Evolutionary conservation across 352 stramenopile species (phyloP).

Genomic region (Globisporangium parvum): DNA sequence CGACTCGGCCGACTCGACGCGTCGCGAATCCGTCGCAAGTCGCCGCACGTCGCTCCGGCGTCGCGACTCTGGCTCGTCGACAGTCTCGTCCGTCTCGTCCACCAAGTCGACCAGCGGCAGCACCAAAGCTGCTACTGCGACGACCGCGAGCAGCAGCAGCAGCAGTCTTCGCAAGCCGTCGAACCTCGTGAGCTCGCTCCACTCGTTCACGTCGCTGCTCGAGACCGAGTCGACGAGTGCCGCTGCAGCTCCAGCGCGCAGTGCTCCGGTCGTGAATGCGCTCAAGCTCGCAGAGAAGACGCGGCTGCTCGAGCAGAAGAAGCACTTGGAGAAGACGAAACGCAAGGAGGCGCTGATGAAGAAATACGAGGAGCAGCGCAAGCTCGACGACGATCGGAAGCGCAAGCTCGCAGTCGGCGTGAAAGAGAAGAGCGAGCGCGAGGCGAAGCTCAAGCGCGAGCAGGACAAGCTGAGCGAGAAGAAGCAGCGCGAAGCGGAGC

Average conservation of each 20-base stretch:
- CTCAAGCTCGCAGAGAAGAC: slow-evolving; percentile 70
- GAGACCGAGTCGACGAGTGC: slow-evolving; percentile 32
- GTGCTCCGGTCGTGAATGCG: slow-evolving; percentile 49
- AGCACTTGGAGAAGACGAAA: slow-evolving; percentile 49
- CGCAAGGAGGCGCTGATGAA: slow-evolving; percentile 59
- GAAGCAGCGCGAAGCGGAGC: slow-evolving; percentile 59
- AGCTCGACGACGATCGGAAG: slow-evolving; percentile 61
- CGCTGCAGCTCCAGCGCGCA: slow-evolving; percentile 27
- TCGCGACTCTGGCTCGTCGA: slow-evolving; percentile 46
- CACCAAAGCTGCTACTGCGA: not conserved
- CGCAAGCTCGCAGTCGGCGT: slow-evolving; percentile 33
- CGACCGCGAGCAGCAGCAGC: not conserved
- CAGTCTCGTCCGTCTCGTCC: slow-evolving; percentile 38
- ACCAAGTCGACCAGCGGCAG: slow-evolving; percentile 22
- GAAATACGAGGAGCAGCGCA: slow-evolving; percentile 65
- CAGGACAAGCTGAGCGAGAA: slow-evolving; percentile 43
- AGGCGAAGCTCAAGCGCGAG: slow-evolving; percentile 41
- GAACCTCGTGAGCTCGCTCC: slow-evolving; percentile 68
- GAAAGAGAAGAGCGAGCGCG: slow-evolving; percentile 61
- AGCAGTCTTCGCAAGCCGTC: slow-evolving; percentile 26
- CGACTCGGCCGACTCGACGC: slow-evolving; percentile 5
- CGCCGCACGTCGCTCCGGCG: slow-evolving; percentile 10
- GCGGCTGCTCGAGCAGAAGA: slow-evolving; percentile 62
- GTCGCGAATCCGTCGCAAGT: slow-evolving; percentile 6
- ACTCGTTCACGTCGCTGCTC: slow-evolving; percentile 68